Percentiles rank a stretch among this genome's conserved stretches.
Conservation (phyloP, 768 basidiomycete species). For the Rhodotorula diobovata region DNA sequence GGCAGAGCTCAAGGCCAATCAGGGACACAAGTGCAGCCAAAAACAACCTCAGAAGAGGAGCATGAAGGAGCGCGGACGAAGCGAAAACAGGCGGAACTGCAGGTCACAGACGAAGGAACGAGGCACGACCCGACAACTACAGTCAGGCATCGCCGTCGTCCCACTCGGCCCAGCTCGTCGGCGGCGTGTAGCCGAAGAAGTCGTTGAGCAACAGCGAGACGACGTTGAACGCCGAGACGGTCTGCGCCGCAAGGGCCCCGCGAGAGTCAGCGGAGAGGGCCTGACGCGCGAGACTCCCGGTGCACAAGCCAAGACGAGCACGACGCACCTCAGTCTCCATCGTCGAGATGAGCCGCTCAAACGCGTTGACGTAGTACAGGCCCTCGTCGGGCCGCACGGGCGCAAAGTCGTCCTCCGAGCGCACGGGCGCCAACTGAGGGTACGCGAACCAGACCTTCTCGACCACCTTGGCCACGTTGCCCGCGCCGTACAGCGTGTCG, state of each 20-base stretch:
- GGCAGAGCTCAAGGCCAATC: too few relatives aligned
- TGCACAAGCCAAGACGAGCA: too few relatives aligned
- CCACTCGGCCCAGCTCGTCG: conserved; percentile 41
- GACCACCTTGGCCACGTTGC: conserved; percentile 70
- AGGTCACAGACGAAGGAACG: too few relatives aligned
- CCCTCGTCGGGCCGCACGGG: conserved; percentile 71
- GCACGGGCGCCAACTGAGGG: conserved; percentile 49
- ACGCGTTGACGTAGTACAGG: conserved; percentile 84
- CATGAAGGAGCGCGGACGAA: too few relatives aligned
- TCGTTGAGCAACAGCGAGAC: conserved; percentile 38
- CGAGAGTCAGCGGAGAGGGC: too few relatives aligned
- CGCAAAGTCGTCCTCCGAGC: conserved; percentile 54
- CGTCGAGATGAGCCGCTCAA: conserved; percentile 83
- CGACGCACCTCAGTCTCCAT: conserved; percentile 82
- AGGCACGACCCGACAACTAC: neutral
- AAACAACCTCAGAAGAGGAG: too few relatives aligned
- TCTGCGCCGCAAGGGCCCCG: conserved; percentile 6
- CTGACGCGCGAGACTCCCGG: too few relatives aligned
- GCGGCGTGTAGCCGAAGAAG: conserved; percentile 32
- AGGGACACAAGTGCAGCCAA: too few relatives aligned
- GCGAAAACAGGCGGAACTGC: too few relatives aligned
- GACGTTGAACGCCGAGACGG: conserved; percentile 40
- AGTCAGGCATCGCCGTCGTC: neutral
- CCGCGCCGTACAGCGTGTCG: conserved; percentile 57
- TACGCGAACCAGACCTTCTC: conserved; percentile 61